Base-by-base conservation (phyloP, 2,329 filamentous ascomycete genomes). In the Arthrobotrys pseudoclavata region DNA sequence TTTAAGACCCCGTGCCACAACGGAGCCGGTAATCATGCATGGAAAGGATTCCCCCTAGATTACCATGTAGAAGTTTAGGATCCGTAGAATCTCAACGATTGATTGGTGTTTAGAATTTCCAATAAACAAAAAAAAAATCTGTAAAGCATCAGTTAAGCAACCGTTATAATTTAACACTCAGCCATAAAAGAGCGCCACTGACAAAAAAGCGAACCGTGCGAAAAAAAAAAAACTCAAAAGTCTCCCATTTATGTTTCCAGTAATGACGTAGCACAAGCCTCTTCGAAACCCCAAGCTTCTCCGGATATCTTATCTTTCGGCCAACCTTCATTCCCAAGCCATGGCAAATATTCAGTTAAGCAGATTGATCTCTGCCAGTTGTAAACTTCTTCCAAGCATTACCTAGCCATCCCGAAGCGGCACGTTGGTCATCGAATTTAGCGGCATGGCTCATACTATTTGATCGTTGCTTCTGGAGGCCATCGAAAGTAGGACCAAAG, bases 351-450 rank as follows among this genome's bases (percentile, higher is more conserved):
- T n/a, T 45, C 9, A 6, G 31, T 34, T 34, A 45, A 45, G 42
- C 42, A 45, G 42, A 29, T 15, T 72, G 69, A 20, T 74, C 75
- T 69, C 75, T 69, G 7, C 69, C 75, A 10, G 69, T 79, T 4
- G 69, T 79, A 22, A 74, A 79, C 26, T 74, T 79, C 55, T 63
- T 71, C 75, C 75, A 79, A 9, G 69, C 63, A 13, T 61, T 72
- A n/a, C 68, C 57, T 7, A 79, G 24, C 34, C 53, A 74, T 4
- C 75, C 75, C 4, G 31, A n/a, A 4, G 37, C 4, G 22, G 69
- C 50, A 66, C 37, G 69, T 29, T 79, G 75, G 57, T 79, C 75
- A 34, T 79, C 69, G 55, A 79, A 79, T 66, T 79, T 72, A 34
- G 75, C 75, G 47, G 75, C 52, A 40, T 79, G 68, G 48, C 57